Base-by-base conservation (phyloP, 1,139 yeast genomes). In the Citeromyces hawaiiensis region DNA sequence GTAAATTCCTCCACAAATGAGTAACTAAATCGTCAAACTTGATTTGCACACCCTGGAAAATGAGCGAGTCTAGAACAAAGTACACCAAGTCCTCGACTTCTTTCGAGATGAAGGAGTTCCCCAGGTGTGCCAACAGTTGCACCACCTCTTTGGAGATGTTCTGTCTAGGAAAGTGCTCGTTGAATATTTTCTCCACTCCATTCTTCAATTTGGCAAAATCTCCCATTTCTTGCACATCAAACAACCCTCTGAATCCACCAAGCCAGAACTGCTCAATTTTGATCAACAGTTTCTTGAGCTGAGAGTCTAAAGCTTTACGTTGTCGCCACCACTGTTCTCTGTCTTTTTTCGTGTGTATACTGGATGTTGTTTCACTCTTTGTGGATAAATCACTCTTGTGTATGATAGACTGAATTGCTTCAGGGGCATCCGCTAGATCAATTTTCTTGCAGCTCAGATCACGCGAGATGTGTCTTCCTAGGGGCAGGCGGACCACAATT, bases 251-350 rank as follows among this genome's bases (percentile, higher is more conserved):
- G 46, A 86, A 82, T 0, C 94, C 94, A n/a, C 94, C 88, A 36
- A 88, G 57, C 94, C 96, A 86, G 43, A 64, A 61, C 23, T 59
- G 55, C 45, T 86, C 91, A 13, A 85, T 70, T 34, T 64, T 64
- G 2, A 57, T 55, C n/a, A 88, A 55, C n/a, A 87, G 54, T 4
- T 57, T 59, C 39, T 68, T 60, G 42, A 88, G 53, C 39, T 68
- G 59, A 17, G 63, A 57, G 54, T 88, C 96, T 18, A 87, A 60
- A 0, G 60, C 60, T 44, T 74, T 75, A 39, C 97, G 61, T 32
- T 65, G 60, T 38, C 66, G 66, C 95, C 96, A 91, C 96, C 96
- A 88, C 5, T 60, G 51, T 37, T 68, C 70, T 42, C 91, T 66
- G 36, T 79, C 82, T 33, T 75, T 81, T 38, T 70, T 68, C 0